These are phyloP conservation scores for Collariella sp. DNA, from an alignment of 495 filamentous ascomycete species.

Conservation along the genomic window DNA sequence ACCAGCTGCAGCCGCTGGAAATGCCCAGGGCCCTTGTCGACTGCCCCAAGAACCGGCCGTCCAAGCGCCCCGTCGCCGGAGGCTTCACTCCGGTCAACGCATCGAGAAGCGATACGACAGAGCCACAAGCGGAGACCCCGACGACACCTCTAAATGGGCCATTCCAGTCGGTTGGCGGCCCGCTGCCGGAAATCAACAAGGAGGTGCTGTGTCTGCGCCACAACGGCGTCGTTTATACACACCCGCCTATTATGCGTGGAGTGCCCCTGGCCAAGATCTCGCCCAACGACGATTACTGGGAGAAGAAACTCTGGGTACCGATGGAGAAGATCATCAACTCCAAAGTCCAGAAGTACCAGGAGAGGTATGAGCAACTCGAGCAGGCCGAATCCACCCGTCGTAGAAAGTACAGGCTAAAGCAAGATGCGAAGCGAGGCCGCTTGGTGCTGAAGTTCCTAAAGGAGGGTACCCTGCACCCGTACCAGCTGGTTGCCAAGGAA, in stretches of 20 bases:
- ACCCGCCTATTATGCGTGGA: conserved; percentile 35
- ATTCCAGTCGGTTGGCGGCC: neutral
- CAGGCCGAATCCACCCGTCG: conserved; percentile 18
- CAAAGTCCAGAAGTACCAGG: conserved; percentile 29
- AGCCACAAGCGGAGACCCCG: neutral
- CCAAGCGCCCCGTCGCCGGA: conserved; percentile 18
- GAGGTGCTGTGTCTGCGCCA: conserved; percentile 29
- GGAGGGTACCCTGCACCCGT: conserved; percentile 38
- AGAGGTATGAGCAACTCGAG: conserved; percentile 26
- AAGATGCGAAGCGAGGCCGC: conserved; percentile 40
- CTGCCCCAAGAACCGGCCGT: conserved; percentile 10
- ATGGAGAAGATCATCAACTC: conserved; percentile 27
- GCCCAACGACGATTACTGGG: conserved; percentile 38
- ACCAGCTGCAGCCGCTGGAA: conserved; percentile 8
- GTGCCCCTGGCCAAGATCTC: conserved; percentile 40
- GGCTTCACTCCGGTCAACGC: conserved; percentile 27
- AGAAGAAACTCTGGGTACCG: conserved; percentile 30
- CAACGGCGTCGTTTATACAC: conserved; percentile 32
- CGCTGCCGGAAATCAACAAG: conserved; percentile 32
- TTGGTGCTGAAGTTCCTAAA: conserved; percentile 35
- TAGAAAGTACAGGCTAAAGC: conserved; percentile 35
- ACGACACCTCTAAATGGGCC: neutral
- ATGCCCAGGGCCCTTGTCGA: conserved; percentile 13
- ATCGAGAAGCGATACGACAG: neutral
- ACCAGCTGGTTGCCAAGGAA: conserved; percentile 39